These are phyloP conservation scores for Zygoascus hellenicus DNA, from an alignment of 1,139 yeast genomes.

Conservation along the genomic window DNA sequence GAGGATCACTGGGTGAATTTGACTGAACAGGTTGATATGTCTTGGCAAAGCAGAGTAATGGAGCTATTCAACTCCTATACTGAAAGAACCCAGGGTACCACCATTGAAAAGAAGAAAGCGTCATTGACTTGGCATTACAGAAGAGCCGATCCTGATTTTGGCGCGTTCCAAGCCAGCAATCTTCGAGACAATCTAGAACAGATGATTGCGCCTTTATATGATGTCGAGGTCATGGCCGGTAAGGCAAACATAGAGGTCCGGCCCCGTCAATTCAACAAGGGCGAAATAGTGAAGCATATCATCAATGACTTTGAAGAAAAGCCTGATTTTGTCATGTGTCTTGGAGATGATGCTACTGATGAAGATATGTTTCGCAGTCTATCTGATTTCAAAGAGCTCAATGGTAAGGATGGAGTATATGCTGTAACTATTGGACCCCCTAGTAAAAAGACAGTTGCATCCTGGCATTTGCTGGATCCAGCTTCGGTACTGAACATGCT, in stretches of 20 bases:
- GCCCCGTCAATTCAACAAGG: slow-evolving; percentile 90
- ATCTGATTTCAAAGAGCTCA: slow-evolving; percentile 45
- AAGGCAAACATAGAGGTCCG: slow-evolving; percentile 96
- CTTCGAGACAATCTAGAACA: slow-evolving; percentile 59
- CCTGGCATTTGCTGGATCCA: slow-evolving; percentile 84
- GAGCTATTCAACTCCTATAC: slow-evolving; percentile 70
- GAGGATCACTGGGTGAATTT: slow-evolving; percentile 69
- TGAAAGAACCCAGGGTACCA: slow-evolving; percentile 84
- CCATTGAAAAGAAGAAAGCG: slow-evolving; percentile 81
- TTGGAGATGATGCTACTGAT: slow-evolving; percentile 95
- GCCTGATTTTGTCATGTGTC: slow-evolving; percentile 81
- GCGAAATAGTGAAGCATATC: slow-evolving; percentile 84
- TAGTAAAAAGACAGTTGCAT: slow-evolving; percentile 79
- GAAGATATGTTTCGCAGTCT: slow-evolving; percentile 93
- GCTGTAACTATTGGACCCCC: slow-evolving; percentile 97
- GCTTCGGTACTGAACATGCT: slow-evolving; percentile 66
- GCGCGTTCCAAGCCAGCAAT: slow-evolving; percentile 75
- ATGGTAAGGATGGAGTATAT: slow-evolving; percentile 34
- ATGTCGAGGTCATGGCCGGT: slow-evolving; percentile 94
- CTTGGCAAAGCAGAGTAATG: slow-evolving; percentile 83
- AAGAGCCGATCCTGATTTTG: slow-evolving; percentile 88
- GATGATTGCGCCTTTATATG: slow-evolving; percentile 60
- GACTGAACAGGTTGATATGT: slow-evolving; percentile 79
- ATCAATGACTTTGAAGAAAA: slow-evolving; percentile 38
- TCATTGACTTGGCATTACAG: slow-evolving; percentile 98